Evolutionary conservation across 73 alveolate species (phyloP).

Genomic region (Paramecium octaurelia): DNA sequence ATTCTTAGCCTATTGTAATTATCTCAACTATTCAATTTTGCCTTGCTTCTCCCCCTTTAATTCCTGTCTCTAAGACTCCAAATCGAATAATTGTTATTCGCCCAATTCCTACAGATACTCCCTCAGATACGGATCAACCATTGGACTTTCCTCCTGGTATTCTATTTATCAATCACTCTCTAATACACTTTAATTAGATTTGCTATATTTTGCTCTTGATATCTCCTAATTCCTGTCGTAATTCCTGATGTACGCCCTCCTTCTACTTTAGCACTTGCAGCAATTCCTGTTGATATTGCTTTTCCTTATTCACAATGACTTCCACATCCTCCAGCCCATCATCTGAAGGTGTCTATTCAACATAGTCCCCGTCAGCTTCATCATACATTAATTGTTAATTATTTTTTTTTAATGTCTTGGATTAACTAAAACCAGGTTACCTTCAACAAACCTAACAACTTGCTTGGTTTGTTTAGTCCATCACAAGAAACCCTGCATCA

Average conservation of each 20-base stretch:
- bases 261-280: neutral
- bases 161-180: neutral
- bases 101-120: neutral
- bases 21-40: neutral
- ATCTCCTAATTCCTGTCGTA: neutral
- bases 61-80: neutral
- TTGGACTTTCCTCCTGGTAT: neutral
- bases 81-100: neutral
- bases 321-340: slow-evolving; percentile 16
- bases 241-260: neutral
- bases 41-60: slow-evolving; percentile 4
- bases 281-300: neutral
- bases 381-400: neutral
- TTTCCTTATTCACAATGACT: neutral
- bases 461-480: neutral
- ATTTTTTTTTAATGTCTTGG: neutral
- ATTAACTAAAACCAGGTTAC: neutral
- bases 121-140: neutral
- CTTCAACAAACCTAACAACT: neutral
- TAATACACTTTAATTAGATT: neutral
- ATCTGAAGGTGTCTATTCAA: neutral
- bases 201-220: neutral
- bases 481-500: neutral
- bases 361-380: neutral
- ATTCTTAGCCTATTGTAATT: neutral